Evolutionary conservation across 768 basidiomycete genomes (phyloP), one percentile per base, ranked within the genome.

Genomic region (Myochromella boudieri): DNA sequence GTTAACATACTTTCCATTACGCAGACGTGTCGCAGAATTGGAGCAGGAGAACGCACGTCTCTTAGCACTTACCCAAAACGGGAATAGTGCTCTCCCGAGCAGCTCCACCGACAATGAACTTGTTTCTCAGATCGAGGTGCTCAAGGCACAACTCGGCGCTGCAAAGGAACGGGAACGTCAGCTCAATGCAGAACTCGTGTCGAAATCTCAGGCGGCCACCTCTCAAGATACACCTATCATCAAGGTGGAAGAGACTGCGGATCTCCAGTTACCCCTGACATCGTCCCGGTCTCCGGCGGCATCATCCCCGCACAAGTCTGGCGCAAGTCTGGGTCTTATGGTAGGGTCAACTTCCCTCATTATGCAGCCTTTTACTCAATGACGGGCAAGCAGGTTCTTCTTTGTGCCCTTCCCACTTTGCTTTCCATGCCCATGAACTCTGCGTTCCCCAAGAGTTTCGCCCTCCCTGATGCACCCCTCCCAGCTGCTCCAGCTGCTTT

Each of bases 31-130:
- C 58, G 80, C 82, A 51, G 85, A 89, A 61, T 73, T 93, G 24
- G 91, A 92, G 68, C 81, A 86, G 63, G 91, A 92, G 63, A 92
- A 91, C 57, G 84, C 80, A 34, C 75, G 84, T 31, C 81, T 93
- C 43, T 74, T 81, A 26, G 74, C 75, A 31, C 68, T 87, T 52
- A 71, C 84, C 49, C 76, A 80, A 60, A 68, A 62, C 33, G 70
- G 70, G 31, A 33, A 46, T 25, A 26, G 60, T 62, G 34, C 53
- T 44, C 53, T 62, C 56, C 56, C 54, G 55, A 38, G 53, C 53
- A 40, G 42, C 55, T 41, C 53, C 31, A 25, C 40, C 46, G 70
- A 63, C 56, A 66, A 68, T 28, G 69, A 72, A 11, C 71, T 82
- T 42, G 58, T 74, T 45, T 78, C 78, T 38, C 81, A 84, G 62